phyloP scores from a whole-genome alignment of 345 rosid species.

The Raphanus raphanistrum region DNA sequence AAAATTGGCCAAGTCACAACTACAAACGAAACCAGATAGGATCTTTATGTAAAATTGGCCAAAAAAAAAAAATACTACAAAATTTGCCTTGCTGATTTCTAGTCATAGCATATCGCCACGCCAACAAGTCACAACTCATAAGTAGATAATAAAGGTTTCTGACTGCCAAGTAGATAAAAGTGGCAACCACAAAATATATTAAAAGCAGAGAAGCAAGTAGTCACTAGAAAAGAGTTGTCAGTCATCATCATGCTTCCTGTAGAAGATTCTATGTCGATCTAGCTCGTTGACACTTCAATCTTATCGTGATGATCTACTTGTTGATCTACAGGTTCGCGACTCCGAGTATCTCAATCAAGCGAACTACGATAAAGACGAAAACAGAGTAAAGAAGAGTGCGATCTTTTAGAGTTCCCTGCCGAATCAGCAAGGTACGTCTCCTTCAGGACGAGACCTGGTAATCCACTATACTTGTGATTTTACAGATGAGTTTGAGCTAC shows the following conservation, averaged over 20 bases:
- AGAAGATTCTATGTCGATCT: no score
- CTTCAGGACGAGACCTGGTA: no score
- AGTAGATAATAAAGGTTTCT: not conserved
- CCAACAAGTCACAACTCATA: not conserved
- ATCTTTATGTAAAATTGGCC: constrained; percentile 13
- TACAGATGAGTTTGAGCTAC: no score
- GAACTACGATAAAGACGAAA: no score
- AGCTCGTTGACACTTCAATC: no score
- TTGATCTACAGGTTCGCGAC: no score
- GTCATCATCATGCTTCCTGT: constrained; percentile 23
- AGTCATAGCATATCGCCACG: not conserved
- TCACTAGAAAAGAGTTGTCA: not conserved
- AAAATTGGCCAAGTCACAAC: not conserved
- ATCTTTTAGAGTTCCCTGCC: no score
- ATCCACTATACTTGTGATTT: no score
- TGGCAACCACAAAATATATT: constrained; percentile 13
- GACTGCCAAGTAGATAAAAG: not conserved
- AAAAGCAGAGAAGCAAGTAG: not conserved
- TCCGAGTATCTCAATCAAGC: no score
- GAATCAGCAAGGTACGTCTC: no score
- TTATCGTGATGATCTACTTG: no score
- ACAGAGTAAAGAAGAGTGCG: no score
- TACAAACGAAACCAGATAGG: not conserved
- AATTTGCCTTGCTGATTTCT: constrained; percentile 3
- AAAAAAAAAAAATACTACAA: not conserved